phyloP scores from a whole-genome alignment of 2,329 filamentous ascomycete species.

The Aspergillus sp. region DNA sequence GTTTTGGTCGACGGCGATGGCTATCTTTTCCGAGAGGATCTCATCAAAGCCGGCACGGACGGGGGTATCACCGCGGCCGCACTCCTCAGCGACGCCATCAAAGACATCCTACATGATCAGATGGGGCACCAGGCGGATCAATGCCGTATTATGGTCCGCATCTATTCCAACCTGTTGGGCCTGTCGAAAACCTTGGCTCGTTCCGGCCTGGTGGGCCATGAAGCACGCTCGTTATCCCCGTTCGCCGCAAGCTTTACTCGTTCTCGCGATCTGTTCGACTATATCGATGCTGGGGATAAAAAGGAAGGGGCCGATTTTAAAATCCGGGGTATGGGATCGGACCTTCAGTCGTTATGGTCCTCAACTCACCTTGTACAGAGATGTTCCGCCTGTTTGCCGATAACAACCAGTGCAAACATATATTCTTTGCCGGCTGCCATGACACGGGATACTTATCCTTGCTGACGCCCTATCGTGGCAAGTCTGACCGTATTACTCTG shows the following conservation, averaged over 20 bases:
- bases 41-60: slow-evolving; percentile 49
- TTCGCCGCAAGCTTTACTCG: slow-evolving; percentile 59
- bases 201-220: slow-evolving; percentile 50
- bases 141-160: slow-evolving; percentile 55
- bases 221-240: slow-evolving; percentile 56
- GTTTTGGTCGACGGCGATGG: slow-evolving; percentile 64
- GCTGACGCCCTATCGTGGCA: slow-evolving; percentile 53
- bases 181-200: slow-evolving; percentile 53
- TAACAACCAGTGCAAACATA: slow-evolving; percentile 62
- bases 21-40: slow-evolving; percentile 55
- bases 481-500: slow-evolving; percentile 55
- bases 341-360: not conserved
- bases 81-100: slow-evolving; percentile 52
- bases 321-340: slow-evolving; percentile 47
- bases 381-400: slow-evolving; percentile 52
- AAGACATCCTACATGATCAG: slow-evolving; percentile 42
- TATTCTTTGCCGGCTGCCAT: slow-evolving; percentile 64
- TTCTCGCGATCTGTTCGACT: slow-evolving; percentile 59
- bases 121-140: slow-evolving; percentile 49
- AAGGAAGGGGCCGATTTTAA: slow-evolving; percentile 63
- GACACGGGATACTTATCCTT: slow-evolving; percentile 59
- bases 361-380: slow-evolving; percentile 25
- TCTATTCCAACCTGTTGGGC: slow-evolving; percentile 57
- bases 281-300: slow-evolving; percentile 60
- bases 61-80: slow-evolving; percentile 59